Evolutionary conservation across 306 rosid genomes (phyloP).

Genomic region (Prinsepia uniflora): DNA sequence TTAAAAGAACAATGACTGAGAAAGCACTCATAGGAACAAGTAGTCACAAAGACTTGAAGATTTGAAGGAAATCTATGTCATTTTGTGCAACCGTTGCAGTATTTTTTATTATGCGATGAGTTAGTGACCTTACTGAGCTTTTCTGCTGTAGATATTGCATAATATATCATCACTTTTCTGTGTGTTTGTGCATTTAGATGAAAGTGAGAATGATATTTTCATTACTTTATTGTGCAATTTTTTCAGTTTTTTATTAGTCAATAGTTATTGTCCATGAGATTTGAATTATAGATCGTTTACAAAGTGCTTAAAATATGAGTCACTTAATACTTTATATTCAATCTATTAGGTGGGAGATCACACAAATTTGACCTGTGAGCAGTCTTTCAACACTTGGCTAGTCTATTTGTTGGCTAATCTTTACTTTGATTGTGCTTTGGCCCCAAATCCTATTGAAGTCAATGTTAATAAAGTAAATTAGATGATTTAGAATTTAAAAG

Average conservation of each 20-base stretch:
- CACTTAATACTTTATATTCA: neutral
- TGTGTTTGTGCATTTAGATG: constrained; percentile 6
- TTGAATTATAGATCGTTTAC: no score
- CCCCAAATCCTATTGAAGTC: neutral
- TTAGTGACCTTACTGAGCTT: neutral
- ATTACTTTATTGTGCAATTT: neutral
- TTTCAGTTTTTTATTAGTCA: no score
- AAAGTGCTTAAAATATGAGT: neutral
- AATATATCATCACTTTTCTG: neutral
- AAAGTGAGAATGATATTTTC: neutral
- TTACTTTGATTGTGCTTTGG: neutral
- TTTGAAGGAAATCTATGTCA: no score
- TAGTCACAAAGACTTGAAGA: no score
- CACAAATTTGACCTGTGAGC: neutral
- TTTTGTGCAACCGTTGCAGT: neutral
- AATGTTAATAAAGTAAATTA: constrained; percentile 7
- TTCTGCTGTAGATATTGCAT: neutral
- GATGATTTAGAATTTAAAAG: neutral
- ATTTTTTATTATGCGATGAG: neutral
- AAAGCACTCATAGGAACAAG: neutral
- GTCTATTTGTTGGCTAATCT: constrained; percentile 4
- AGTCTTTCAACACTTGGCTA: neutral
- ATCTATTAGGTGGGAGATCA: neutral
- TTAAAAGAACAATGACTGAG: neutral
- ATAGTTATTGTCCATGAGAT: no score